phyloP scores from a whole-genome alignment of 345 rosid species.

The Euphorbia tirucalli region DNA sequence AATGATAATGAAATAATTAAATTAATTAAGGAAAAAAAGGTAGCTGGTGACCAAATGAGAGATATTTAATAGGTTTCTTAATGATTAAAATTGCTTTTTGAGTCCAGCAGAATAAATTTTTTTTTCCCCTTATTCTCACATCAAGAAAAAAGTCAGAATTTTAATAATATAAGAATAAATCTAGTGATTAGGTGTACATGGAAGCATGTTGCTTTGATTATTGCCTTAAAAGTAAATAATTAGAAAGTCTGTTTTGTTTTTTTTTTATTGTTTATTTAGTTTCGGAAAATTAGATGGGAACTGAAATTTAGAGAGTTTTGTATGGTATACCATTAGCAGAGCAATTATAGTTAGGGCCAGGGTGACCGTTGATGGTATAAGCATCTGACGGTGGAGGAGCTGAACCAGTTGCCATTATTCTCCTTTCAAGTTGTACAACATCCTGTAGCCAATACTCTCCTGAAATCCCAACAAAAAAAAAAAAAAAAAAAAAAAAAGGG shows the following conservation, averaged over 20 bases:
- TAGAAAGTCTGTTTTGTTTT: no score
- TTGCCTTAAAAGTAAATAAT: no score
- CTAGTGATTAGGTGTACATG: no score
- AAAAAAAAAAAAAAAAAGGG: background rate
- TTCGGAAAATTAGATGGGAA: background rate
- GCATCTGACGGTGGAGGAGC: constrained; percentile 73
- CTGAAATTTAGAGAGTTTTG: background rate
- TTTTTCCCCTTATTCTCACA: no score
- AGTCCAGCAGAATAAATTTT: no score
- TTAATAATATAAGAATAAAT: no score
- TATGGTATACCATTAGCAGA: constrained; percentile 54
- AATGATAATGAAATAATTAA: background rate
- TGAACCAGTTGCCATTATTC: constrained; percentile 62
- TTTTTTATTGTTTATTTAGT: no score
- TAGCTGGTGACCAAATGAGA: no score
- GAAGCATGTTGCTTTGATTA: background rate
- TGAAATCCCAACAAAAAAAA: constrained; percentile 15
- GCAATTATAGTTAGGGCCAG: constrained; percentile 85
- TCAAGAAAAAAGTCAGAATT: no score
- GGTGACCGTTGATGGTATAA: constrained; percentile 77
- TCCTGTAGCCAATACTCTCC: constrained; percentile 86
- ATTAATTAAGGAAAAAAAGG: background rate
- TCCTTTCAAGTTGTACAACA: constrained; percentile 53
- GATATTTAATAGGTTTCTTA: background rate
- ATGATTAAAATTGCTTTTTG: no score